Conservation (phyloP, 176 grass and related monocot species). For the Panicum miliaceum region DNA sequence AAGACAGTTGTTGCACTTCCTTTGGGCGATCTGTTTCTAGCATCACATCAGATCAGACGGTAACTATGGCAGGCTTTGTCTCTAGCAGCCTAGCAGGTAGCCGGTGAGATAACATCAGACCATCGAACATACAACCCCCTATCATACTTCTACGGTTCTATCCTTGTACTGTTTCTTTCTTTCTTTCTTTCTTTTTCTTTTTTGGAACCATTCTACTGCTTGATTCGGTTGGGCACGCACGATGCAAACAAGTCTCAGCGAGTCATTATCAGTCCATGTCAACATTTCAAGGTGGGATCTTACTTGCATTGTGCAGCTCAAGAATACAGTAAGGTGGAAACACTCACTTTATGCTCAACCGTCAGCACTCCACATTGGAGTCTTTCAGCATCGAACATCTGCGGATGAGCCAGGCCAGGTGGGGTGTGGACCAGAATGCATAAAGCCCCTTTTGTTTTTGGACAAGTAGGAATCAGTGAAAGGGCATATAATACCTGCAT, state of each 20-base stretch:
- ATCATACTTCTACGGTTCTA: not conserved
- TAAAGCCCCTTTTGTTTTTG: not conserved
- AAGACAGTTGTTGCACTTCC: conserved; percentile 1
- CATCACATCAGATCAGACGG: not conserved
- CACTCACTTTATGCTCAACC: not conserved
- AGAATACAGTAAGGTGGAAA: not conserved
- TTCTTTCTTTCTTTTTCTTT: no score
- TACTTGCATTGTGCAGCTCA: not conserved
- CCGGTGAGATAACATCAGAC: no score
- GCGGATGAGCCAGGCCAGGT: not conserved
- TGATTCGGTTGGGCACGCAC: not conserved
- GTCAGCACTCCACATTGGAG: conserved; percentile 4
- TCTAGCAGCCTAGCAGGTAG: not conserved
- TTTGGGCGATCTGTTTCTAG: not conserved
- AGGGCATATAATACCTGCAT: not conserved
- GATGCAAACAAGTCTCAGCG: not conserved
- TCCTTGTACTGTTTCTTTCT: not conserved
- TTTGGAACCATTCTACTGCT: not conserved
- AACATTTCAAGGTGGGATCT: not conserved
- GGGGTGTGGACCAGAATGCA: not conserved
- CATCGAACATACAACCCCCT: not conserved
- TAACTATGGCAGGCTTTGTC: not conserved
- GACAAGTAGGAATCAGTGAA: conserved; percentile 20
- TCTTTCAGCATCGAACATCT: not conserved
- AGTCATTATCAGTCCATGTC: conserved; percentile 15